Evolutionary conservation across 768 basidiomycete genomes (phyloP).

Genomic region (Mycena leptocephala): DNA sequence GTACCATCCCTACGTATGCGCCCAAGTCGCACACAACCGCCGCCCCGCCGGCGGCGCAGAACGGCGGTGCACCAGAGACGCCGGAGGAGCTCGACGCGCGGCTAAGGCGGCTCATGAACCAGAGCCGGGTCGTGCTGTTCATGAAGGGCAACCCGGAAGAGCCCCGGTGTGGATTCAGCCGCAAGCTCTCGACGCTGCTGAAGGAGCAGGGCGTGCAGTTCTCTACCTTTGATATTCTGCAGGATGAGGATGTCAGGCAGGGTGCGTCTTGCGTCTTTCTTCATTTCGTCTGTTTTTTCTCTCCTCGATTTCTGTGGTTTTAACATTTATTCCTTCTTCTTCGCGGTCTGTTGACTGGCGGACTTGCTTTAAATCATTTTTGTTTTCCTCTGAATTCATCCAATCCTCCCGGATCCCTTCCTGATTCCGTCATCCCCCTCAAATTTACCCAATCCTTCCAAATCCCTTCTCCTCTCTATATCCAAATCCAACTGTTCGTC

Average conservation of each 20-base stretch:
- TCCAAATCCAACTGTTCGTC: too few relatives aligned
- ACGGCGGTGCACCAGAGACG: conserved; percentile 57
- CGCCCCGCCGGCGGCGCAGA: neutral
- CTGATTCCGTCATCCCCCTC: too few relatives aligned
- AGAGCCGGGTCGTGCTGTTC: conserved; percentile 86
- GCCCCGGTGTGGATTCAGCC: conserved; percentile 90
- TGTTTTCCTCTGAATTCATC: too few relatives aligned
- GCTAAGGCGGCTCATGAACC: conserved; percentile 82
- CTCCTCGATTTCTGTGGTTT: neutral
- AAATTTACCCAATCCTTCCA: too few relatives aligned
- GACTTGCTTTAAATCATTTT: too few relatives aligned
- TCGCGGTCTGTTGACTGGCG: too few relatives aligned
- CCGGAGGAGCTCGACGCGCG: conserved; percentile 80
- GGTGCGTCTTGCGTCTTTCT: conserved; percentile 60
- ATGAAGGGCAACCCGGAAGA: conserved; percentile 90
- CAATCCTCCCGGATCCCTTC: too few relatives aligned
- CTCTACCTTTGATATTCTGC: conserved; percentile 87
- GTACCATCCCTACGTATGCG: neutral
- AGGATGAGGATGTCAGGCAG: conserved; percentile 86
- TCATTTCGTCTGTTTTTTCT: neutral
- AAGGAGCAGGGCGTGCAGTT: conserved; percentile 77
- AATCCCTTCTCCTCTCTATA: too few relatives aligned
- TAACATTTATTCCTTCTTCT: neutral
- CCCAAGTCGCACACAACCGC: conserved; percentile 44
- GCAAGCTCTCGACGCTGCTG: conserved; percentile 80